Evolutionary conservation across 345 rosid genomes (phyloP).

Genomic region (Orychophragmus violaceus): DNA sequence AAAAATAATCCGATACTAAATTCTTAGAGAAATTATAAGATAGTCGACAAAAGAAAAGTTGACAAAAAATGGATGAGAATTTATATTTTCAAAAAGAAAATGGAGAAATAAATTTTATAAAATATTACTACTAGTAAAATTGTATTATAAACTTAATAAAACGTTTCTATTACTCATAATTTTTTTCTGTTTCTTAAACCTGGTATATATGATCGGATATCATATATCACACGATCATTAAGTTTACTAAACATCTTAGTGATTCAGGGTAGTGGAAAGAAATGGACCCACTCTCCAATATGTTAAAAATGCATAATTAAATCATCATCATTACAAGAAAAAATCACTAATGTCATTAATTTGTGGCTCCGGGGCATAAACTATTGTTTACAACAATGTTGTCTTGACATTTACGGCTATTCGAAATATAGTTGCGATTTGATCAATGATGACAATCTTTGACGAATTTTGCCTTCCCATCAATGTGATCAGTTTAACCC

Average conservation of each 20-base stretch:
- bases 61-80: background rate
- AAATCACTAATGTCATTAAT: conserved; percentile 7
- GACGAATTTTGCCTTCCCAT: conserved; percentile 17
- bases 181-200: background rate
- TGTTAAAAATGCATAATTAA: conserved; percentile 23
- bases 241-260: conserved; percentile 8
- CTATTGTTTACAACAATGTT: conserved; percentile 19
- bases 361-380: conserved; percentile 25
- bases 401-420: conserved; percentile 22
- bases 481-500: conserved; percentile 5
- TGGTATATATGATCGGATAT: background rate
- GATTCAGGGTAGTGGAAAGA: conserved; percentile 22
- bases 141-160: background rate
- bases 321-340: conserved; percentile 28
- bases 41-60: background rate
- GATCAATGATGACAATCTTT: conserved; percentile 24
- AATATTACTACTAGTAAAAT: background rate
- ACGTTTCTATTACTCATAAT: background rate
- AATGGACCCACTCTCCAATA: conserved; percentile 32
- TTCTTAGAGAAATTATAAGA: background rate
- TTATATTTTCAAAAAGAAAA: background rate
- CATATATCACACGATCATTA: background rate
- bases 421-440: conserved; percentile 15
- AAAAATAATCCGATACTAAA: background rate
- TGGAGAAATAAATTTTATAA: background rate